Conservation (phyloP, 169 alveolate genomes). For the Amoebophrya sp. region DNA sequence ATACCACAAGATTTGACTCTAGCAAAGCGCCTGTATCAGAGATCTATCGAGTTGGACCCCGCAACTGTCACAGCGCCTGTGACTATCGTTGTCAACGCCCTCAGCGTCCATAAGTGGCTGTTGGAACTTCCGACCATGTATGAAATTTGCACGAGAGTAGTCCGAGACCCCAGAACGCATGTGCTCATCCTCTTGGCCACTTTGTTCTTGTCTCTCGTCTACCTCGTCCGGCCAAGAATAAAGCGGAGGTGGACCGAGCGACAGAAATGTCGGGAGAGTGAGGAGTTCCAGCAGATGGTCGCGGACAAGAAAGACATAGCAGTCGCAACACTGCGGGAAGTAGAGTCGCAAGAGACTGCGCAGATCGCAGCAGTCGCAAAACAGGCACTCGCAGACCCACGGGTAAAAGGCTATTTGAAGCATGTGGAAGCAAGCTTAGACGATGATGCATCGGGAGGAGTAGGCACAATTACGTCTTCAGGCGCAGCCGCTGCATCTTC, state of each 20-base stretch:
- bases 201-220: background rate
- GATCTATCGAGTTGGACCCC: slow-evolving; percentile 1
- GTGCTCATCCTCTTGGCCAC: background rate
- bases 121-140: background rate
- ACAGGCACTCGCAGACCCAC: no score
- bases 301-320: no score
- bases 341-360: no score
- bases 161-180: background rate
- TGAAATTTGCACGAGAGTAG: background rate
- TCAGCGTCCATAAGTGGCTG: background rate
- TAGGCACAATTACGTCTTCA: no score
- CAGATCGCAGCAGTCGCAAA: no score
- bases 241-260: background rate
- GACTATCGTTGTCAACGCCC: background rate
- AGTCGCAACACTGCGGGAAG: no score
- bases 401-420: no score
- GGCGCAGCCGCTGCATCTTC: no score
- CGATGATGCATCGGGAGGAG: no score
- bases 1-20: background rate
- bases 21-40: background rate
- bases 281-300: no score
- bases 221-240: background rate
- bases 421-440: no score
- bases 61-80: background rate
- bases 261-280: no score